Conservation (phyloP, 2,329 filamentous ascomycete genomes). For the Rutstroemia sp. region DNA sequence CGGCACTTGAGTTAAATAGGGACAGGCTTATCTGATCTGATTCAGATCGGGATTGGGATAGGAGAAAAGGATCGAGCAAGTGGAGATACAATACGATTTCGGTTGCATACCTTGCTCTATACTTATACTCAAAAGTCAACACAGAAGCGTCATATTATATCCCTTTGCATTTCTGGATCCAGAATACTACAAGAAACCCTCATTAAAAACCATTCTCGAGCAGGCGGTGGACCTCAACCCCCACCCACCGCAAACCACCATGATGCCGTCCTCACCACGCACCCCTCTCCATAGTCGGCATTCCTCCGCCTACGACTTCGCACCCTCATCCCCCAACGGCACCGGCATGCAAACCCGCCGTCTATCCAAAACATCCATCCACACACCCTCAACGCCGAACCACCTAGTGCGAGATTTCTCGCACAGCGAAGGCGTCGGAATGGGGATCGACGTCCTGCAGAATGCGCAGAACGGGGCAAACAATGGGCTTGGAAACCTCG, state of each 20-base stretch:
- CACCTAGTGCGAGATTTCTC: slow-evolving; percentile 8
- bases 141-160: too few species aligned
- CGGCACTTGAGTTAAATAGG: neutral
- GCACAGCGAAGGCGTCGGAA: neutral
- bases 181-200: neutral
- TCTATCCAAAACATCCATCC: slow-evolving; percentile 26
- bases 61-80: neutral
- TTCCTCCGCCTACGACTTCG: slow-evolving; percentile 46
- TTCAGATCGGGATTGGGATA: slow-evolving; percentile 2
- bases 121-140: too few species aligned
- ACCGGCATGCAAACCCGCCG: slow-evolving; percentile 16
- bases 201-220: neutral
- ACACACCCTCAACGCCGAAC: slow-evolving; percentile 24
- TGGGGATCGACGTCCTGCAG: slow-evolving; percentile 22
- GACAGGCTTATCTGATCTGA: slow-evolving; percentile 1
- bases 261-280: slow-evolving; percentile 41
- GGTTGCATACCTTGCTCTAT: too few species aligned
- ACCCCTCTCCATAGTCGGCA: slow-evolving; percentile 54
- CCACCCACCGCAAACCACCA: slow-evolving; percentile 14
- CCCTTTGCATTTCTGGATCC: neutral
- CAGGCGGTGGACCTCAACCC: slow-evolving; percentile 6
- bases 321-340: slow-evolving; percentile 22
- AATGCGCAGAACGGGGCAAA: slow-evolving; percentile 31
- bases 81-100: too few species aligned
- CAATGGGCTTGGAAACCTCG: slow-evolving; percentile 66